These are phyloP conservation scores for Penicillium mononematosum DNA, from an alignment of 495 filamentous ascomycete genomes.

Conservation along the genomic window DNA sequence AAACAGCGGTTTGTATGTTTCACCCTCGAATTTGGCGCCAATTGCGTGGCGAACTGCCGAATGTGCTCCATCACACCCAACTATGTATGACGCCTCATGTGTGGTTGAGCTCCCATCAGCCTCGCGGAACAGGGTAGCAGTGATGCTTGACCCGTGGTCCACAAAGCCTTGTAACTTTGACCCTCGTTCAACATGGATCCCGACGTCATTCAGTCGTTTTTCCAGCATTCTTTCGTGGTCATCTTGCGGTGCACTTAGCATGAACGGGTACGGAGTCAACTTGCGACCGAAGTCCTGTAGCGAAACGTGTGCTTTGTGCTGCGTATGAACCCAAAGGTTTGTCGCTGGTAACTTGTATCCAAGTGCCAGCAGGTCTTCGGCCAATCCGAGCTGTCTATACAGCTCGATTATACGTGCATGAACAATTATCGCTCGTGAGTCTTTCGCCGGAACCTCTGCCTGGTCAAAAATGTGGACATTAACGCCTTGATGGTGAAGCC, in stretches of 20 bases:
- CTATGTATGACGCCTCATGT: constrained; percentile 32
- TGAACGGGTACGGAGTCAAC: constrained; percentile 38
- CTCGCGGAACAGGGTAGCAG: constrained; percentile 24
- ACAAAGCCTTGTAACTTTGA: constrained; percentile 28
- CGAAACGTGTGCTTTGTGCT: constrained; percentile 24
- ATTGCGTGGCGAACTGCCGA: constrained; percentile 31
- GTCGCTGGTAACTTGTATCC: constrained; percentile 37
- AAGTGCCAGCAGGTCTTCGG: constrained; percentile 30
- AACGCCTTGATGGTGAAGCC: constrained; percentile 37
- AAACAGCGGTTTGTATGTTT: constrained; percentile 33
- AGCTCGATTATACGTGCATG: constrained; percentile 47
- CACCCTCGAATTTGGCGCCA: constrained; percentile 33
- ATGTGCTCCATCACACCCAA: constrained; percentile 40
- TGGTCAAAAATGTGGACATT: constrained; percentile 39
- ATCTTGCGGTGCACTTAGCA: constrained; percentile 33
- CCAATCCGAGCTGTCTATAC: constrained; percentile 39
- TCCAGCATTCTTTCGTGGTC: constrained; percentile 40
- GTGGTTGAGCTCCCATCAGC: constrained; percentile 18
- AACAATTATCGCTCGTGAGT: constrained; percentile 39
- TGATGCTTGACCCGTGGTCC: constrained; percentile 27
- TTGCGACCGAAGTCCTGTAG: constrained; percentile 27
- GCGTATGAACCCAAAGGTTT: constrained; percentile 36
- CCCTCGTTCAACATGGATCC: constrained; percentile 33
- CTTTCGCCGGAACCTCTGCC: constrained; percentile 23
- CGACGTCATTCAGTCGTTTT: constrained; percentile 29